Conservation (phyloP, 1,139 yeast genomes). For the Hemisphaericaspora subhashii region DNA sequence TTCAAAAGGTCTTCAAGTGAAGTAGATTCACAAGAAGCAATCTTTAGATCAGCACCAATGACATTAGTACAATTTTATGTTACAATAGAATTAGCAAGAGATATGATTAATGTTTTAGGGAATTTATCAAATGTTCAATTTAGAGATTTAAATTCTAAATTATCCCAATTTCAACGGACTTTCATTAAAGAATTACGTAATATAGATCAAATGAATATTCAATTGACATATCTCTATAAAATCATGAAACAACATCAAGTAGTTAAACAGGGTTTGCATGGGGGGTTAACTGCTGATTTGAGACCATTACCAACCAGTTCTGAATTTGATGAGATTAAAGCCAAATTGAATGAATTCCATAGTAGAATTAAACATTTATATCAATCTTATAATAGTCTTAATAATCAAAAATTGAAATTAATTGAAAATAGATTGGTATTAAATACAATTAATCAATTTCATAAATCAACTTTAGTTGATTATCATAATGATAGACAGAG, state of each 20-base stretch:
- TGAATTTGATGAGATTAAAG: conserved; percentile 31
- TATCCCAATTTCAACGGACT: conserved; percentile 82
- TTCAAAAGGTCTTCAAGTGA: neutral
- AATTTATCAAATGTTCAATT: conserved; percentile 83
- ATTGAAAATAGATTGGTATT: conserved; percentile 40
- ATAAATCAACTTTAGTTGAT: conserved; percentile 16
- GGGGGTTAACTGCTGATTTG: conserved; percentile 22
- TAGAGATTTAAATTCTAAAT: conserved; percentile 78
- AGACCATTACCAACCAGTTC: conserved; percentile 31
- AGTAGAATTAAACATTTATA: conserved; percentile 36
- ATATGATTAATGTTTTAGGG: conserved; percentile 80
- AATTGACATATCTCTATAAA: conserved; percentile 28
- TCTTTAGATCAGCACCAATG: conserved; percentile 87
- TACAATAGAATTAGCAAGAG: conserved; percentile 88
- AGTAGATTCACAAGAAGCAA: conserved; percentile 22
- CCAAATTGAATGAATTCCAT: conserved; percentile 21
- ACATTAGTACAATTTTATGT: conserved; percentile 86
- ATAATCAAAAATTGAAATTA: conserved; percentile 20
- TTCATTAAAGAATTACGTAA: conserved; percentile 80
- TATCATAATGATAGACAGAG: conserved; percentile 14
- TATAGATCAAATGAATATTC: conserved; percentile 32
- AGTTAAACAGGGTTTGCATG: conserved; percentile 20
- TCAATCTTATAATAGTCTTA: conserved; percentile 27
- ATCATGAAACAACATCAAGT: conserved; percentile 39
- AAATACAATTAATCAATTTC: conserved; percentile 32